Evolutionary conservation across 208 protist species (phyloP), one percentile per base, ranked within the genome.

Genomic region (Trypanosoma lewisi): DNA sequence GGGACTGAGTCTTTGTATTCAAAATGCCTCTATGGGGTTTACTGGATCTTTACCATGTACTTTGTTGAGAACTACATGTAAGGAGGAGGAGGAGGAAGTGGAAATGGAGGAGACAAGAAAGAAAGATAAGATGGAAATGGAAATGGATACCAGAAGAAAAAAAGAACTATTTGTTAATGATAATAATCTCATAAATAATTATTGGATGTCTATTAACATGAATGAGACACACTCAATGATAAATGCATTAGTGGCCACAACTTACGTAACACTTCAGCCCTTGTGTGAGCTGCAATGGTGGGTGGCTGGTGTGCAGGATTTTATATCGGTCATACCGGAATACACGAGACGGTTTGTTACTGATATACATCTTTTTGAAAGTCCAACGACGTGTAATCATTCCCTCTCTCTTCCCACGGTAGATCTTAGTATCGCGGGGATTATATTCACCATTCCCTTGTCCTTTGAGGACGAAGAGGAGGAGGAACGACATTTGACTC

Each of bases 201-300:
- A 80, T 25, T 93, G 72, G 27, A n/a, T 93, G 0, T 63, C 81
- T 3, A 63, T 87, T 34, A 83, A 77, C 52, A 57, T 77, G n/a
- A 89, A 87, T 52, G 74, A 79, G 9, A 69, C 70, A n/a, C 56
- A 62, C 17, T 86, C 82, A 5, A 74, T 73, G 34, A 34, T 81
- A 2, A 64, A 68, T 14, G 65, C 80, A 8, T 59, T 41, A 30
- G 41, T 93, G n/a, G 47, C 70, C 17, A 76, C 66, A 11, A 79
- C 70, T 44, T 48, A 77, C 2, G 33, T 93, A n/a, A 56, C 86
- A 12, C 51, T 75, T 39, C 67, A 82, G 14, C 80, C 82, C 3
- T 37, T 76, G 49, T 82, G 86, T 67, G 86, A 93, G 57, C 58
- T 83, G 58, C 60, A 54, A 11, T 93, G 86, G 86, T 93, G 86